These are phyloP conservation scores for Ascochyta viciae-villosae DNA, from an alignment of 2,329 filamentous ascomycete genomes.

Conservation along the genomic window DNA sequence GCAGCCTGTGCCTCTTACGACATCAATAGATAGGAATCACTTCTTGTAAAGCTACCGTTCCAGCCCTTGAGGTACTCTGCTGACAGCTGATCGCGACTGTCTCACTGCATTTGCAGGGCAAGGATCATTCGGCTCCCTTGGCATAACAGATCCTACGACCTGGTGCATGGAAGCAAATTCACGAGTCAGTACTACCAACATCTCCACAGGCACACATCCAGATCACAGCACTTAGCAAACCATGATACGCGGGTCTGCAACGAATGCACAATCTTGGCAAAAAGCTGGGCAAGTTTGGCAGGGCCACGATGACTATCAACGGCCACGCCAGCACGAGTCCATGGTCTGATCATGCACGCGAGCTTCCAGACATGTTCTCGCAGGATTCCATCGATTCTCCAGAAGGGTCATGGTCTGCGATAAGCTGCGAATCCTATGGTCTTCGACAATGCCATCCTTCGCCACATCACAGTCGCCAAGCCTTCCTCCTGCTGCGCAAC, in stretches of 20 bases:
- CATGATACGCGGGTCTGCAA: background rate
- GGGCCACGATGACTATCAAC: background rate
- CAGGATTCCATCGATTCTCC: conserved; percentile 3
- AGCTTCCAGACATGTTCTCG: conserved; percentile 9
- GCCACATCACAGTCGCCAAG: conserved; percentile 11
- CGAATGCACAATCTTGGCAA: conserved; percentile 5
- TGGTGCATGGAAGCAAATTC: conserved; percentile 8
- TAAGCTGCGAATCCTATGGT: conserved; percentile 1
- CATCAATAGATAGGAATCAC: background rate
- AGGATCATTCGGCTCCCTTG: background rate
- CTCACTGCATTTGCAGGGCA: background rate
- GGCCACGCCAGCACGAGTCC: conserved; percentile 6
- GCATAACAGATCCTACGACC: conserved; percentile 4
- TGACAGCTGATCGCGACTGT: background rate
- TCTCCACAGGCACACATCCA: conserved; percentile 4
- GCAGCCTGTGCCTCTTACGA: background rate
- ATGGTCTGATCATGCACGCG: conserved; percentile 12
- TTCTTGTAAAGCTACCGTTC: background rate
- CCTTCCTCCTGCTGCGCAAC: conserved; percentile 2
- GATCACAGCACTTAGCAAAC: background rate
- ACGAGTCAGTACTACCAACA: conserved; percentile 4
- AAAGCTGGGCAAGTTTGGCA: conserved; percentile 11
- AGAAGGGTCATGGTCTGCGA: conserved; percentile 1
- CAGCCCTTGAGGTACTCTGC: background rate
- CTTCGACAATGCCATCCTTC: conserved; percentile 4